Base-by-base conservation (phyloP, 2,329 filamentous ascomycete species). In the Endoconidiophora laricicola region DNA sequence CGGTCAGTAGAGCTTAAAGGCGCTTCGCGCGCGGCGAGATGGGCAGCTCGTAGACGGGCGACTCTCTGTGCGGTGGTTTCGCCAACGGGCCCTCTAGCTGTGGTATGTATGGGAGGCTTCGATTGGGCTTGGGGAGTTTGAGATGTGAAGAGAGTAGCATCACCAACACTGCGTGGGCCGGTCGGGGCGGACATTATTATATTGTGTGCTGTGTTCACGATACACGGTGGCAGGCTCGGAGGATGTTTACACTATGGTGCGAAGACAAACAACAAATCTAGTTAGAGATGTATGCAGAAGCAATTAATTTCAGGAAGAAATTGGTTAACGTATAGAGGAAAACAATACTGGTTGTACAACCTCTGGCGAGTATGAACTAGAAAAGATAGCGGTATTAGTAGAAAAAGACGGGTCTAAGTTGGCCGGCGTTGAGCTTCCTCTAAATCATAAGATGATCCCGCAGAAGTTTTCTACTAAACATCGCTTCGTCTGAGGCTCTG, bases 1-100 rank as follows among this genome's bases (percentile, higher is more conserved):
- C 63, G 65, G 60, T 79, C 75, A 50, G 73, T 62, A 53, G 60
- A 63, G 55, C 74, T 78, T 44, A 74, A 62, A 58, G 72, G 66
- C 20, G 78, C 74, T 57, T 73, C 69, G 63, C 76, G 75, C 43
- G 79, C 78, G n/a, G 77, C 77, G 52, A 78, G 69, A 61, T 82
- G 79, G 54, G 80, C 78, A 43, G 78, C 78, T 49, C 81, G 72
- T 58, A 86, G 66, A 54, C 81, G 72, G 55, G 76, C 73, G 36
- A 86, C 81, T 58, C 79, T 78, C 65, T 85, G 74, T 61, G 78
- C 76, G 46, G 81, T 74, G 1, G 79, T 81, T 65, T 86, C 81
- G 55, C 66, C 62, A 51, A 63, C 54, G 60, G 57, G 56, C 59
- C 57, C 54, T 33, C 42, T 45, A 7, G 46, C 37, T 60, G 54